These are phyloP conservation scores for Aciculosporium take DNA, from an alignment of 2,329 filamentous ascomycete species.

Conservation along the genomic window DNA sequence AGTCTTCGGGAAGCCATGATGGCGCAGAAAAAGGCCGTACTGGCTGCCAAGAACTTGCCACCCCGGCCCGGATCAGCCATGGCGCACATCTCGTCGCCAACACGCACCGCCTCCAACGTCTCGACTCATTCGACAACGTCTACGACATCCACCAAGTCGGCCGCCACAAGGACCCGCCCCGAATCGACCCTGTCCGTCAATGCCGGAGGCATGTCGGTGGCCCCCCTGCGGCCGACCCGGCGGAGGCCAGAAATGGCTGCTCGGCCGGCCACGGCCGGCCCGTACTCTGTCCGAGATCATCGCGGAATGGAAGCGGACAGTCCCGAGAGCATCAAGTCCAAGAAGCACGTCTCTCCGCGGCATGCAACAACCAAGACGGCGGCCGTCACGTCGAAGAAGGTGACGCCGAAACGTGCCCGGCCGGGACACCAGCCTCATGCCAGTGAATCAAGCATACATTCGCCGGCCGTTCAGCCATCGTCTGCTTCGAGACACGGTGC, in stretches of 20 bases:
- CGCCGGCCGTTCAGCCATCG: conserved; percentile 23
- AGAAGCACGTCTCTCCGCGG: conserved; percentile 37
- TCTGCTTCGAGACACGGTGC: conserved; percentile 18
- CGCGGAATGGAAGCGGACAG: conserved; percentile 23
- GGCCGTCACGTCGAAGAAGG: conserved; percentile 39
- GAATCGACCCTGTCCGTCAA: conserved; percentile 31
- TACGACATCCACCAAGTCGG: conserved; percentile 17
- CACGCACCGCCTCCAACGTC: conserved; percentile 25
- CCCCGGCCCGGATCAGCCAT: conserved; percentile 48
- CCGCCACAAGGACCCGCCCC: conserved; percentile 25
- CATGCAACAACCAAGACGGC: conserved; percentile 20
- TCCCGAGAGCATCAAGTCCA: conserved; percentile 32
- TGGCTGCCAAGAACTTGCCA: conserved; percentile 36
- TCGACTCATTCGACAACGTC: conserved; percentile 14
- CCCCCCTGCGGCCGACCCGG: conserved; percentile 46
- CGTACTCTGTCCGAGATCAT: conserved; percentile 47
- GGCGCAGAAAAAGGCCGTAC: conserved; percentile 56
- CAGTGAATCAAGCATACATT: conserved; percentile 36
- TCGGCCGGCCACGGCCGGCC: conserved; percentile 49
- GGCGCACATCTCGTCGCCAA: conserved; percentile 41
- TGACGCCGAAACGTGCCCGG: conserved; percentile 26
- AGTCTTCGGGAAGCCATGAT: conserved; percentile 73
- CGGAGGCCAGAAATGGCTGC: conserved; percentile 42
- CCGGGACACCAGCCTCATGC: conserved; percentile 34
- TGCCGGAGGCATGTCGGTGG: conserved; percentile 46